These are phyloP conservation scores for Jatropha multifida DNA, from an alignment of 441 rosid genomes.

Conservation along the genomic window DNA sequence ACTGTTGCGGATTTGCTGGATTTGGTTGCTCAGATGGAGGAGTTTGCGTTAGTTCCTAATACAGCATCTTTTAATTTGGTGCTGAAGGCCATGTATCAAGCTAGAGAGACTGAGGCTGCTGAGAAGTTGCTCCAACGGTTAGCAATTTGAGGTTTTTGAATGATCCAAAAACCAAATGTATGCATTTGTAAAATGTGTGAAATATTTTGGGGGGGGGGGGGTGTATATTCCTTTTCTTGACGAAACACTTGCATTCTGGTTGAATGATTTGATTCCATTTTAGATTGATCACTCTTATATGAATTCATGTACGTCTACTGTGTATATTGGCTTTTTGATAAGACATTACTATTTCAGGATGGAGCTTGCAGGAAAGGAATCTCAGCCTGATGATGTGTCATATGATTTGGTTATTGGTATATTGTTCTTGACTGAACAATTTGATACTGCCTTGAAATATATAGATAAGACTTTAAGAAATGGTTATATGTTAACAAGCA, in stretches of 20 bases:
- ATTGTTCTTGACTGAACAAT: constrained; percentile 44
- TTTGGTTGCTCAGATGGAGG: constrained; percentile 63
- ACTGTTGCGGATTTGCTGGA: constrained; percentile 57
- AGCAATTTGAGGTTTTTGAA: constrained; percentile 17
- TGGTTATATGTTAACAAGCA: constrained; percentile 47
- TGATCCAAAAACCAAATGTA: neutral
- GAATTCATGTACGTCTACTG: neutral
- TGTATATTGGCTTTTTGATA: neutral
- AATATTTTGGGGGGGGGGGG: neutral
- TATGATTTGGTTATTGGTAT: constrained; percentile 66
- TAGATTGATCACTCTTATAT: neutral
- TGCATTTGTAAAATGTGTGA: neutral
- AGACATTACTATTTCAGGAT: constrained; percentile 56
- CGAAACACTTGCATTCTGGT: neutral
- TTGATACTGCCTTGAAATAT: constrained; percentile 69
- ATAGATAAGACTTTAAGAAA: constrained; percentile 59
- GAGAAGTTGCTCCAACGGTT: constrained; percentile 75
- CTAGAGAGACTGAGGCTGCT: constrained; percentile 61
- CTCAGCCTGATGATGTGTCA: constrained; percentile 82
- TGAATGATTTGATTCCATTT: neutral
- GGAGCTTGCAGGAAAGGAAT: constrained; percentile 66
- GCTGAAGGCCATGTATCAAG: constrained; percentile 71
- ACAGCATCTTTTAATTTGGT: constrained; percentile 78
- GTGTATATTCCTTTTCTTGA: neutral
- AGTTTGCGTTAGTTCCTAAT: constrained; percentile 57